Base-by-base conservation (phyloP, 2,329 filamentous ascomycete genomes). In the Diaporthe longicolla region DNA sequence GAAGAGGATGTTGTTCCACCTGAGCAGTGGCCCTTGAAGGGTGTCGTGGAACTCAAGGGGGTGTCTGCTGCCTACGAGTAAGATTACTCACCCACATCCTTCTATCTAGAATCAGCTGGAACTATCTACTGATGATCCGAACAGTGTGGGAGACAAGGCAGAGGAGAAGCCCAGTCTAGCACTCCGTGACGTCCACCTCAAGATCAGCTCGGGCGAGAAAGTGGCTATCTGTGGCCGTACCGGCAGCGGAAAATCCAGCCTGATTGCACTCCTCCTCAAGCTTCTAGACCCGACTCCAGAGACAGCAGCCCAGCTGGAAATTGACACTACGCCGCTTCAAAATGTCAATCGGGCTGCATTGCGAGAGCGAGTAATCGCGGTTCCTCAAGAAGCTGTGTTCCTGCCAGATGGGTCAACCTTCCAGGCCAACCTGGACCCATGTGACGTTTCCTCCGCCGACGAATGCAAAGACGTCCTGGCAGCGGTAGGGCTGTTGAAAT, bases 371-470 rank as follows among this genome's bases (percentile, higher is more conserved):
- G 80, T 90, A 55, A 87, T 89, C 19, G 86, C 87, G 7, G 80
- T 90, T 0, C 87, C 89, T 0, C 88, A 91, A 77, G 89, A 90
- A 9, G 79, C 87, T 0, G 84, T 89, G 3, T 89, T 90, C 78
- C 79, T 90, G 0, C 86, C 85, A 0, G 84, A 84, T 48, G 84
- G 82, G 4, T 84, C 82, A 55, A 83, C 81, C 0, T 81, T 86
- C 71, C 79, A 79, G 37, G 70, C 79, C 13, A 88, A 89, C 71
- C 81, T 88, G 0, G 87, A 88, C 71, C 85, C 86, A 0, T 79
- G 80, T 11, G 73, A 75, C 1, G 58, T 75, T 0, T 81, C 83
- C 1, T 82, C 81, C 0, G 76, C 78, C 0, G 77, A 77, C 1
- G 82, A 84, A 45, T 85, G 83, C 72, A 77, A 76, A 21, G 76